Conservation (phyloP, 2,329 filamentous ascomycete species). For the Juglanconis juglandina region DNA sequence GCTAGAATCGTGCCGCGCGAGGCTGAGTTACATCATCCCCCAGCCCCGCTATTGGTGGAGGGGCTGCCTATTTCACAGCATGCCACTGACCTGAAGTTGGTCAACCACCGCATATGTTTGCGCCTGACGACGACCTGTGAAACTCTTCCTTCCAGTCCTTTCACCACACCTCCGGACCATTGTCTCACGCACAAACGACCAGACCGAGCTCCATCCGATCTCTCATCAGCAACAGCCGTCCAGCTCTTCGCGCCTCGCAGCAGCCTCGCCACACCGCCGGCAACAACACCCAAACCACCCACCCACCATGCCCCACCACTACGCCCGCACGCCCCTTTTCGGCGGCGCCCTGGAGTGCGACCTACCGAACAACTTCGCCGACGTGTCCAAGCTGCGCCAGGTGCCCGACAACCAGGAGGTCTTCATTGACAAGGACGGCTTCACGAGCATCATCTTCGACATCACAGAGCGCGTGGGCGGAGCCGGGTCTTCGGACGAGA, state of each 20-base stretch:
- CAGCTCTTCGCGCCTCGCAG: neutral
- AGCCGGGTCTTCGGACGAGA: slow-evolving; percentile 51
- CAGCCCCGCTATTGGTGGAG: slow-evolving; percentile 13
- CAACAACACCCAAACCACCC: neutral
- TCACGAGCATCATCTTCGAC: slow-evolving; percentile 85
- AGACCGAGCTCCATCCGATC: neutral
- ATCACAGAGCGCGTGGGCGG: slow-evolving; percentile 76
- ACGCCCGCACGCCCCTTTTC: slow-evolving; percentile 60
- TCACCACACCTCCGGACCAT: neutral
- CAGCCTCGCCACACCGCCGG: neutral
- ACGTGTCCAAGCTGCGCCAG: slow-evolving; percentile 71
- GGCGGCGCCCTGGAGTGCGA: slow-evolving; percentile 70
- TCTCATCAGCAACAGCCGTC: too few relatives aligned
- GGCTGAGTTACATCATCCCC: neutral
- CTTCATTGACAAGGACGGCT: slow-evolving; percentile 78
- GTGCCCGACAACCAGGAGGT: slow-evolving; percentile 89
- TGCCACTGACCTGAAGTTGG: neutral
- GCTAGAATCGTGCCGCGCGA: too few relatives aligned
- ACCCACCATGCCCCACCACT: slow-evolving; percentile 46
- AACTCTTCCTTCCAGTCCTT: neutral
- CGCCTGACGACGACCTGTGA: neutral
- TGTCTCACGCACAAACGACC: neutral
- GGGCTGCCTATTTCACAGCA: slow-evolving; percentile 4
- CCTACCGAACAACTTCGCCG: slow-evolving; percentile 64
- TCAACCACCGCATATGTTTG: neutral